Conservation (phyloP, 768 basidiomycete species). For the Podaxis mareebaensis region DNA sequence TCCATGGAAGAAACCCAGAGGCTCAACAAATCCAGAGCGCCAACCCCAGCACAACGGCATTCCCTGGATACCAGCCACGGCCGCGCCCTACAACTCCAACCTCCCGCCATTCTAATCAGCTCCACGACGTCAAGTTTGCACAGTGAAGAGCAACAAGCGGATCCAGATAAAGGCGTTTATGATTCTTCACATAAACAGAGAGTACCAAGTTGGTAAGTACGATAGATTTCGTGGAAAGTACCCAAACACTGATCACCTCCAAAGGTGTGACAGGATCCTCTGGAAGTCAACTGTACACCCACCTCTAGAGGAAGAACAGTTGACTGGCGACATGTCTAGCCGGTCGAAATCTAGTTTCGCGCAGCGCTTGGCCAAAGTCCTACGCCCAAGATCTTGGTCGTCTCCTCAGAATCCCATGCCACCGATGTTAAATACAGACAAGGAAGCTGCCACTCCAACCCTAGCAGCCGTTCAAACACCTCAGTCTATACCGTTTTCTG, state of each 20-base stretch:
- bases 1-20: constrained; percentile 21
- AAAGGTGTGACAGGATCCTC: constrained; percentile 82
- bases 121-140: constrained; percentile 35
- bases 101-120: constrained; percentile 30
- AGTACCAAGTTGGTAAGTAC: constrained; percentile 77
- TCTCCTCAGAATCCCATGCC: constrained; percentile 1
- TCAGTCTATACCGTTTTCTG: neutral
- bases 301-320: constrained; percentile 33
- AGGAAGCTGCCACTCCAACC: neutral
- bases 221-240: neutral
- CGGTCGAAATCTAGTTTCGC: constrained; percentile 19
- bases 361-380: constrained; percentile 39
- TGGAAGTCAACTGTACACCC: constrained; percentile 73
- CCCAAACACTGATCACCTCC: constrained; percentile 1
- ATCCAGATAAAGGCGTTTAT: constrained; percentile 63
- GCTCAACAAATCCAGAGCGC: constrained; percentile 14
- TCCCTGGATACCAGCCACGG: constrained; percentile 19
- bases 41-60: neutral
- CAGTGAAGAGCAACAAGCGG: constrained; percentile 32
- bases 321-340: constrained; percentile 19
- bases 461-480: neutral
- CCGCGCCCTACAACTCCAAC: constrained; percentile 18
- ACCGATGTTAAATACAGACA: neutral
- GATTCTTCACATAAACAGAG: constrained; percentile 81
- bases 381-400: constrained; percentile 23